Evolutionary conservation across 805 yeast genomes (phyloP).

Genomic region (Suhomyces prunicola): DNA sequence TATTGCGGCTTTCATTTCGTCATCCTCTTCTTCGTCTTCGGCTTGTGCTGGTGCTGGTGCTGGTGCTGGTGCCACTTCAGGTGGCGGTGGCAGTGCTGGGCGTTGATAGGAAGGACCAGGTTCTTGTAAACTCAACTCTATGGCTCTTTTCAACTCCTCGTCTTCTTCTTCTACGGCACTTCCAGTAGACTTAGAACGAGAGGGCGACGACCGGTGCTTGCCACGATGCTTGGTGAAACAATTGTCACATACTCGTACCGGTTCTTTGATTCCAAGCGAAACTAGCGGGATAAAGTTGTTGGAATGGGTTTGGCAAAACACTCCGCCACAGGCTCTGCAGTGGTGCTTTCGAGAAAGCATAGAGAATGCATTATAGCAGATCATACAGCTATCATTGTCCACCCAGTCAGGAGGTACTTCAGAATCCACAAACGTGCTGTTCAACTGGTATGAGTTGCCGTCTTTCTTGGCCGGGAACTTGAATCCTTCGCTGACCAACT

Average conservation of each 20-base stretch:
- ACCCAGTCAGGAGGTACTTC: constrained; percentile 97
- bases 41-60: constrained; percentile 17
- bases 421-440: constrained; percentile 64
- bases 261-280: constrained; percentile 78
- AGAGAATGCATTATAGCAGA: constrained; percentile 77
- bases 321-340: constrained; percentile 97
- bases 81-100: constrained; percentile 13
- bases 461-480: constrained; percentile 53
- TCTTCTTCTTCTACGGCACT: constrained; percentile 49
- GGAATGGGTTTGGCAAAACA: constrained; percentile 84
- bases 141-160: constrained; percentile 73
- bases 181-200: constrained; percentile 7
- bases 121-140: constrained; percentile 74
- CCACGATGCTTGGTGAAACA: constrained; percentile 63
- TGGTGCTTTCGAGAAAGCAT: constrained; percentile 91
- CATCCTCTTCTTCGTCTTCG: constrained; percentile 66
- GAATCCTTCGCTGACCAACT: constrained; percentile 59
- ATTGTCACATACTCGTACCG: constrained; percentile 91
- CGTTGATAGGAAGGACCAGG: constrained; percentile 16
- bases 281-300: constrained; percentile 68
- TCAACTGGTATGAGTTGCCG: constrained; percentile 29
- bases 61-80: constrained; percentile 9
- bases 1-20: constrained; percentile 89
- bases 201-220: constrained; percentile 1
- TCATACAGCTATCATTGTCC: constrained; percentile 93